Base-by-base conservation (phyloP, 2,329 filamentous ascomycete species). In the Fusarium concolor region DNA sequence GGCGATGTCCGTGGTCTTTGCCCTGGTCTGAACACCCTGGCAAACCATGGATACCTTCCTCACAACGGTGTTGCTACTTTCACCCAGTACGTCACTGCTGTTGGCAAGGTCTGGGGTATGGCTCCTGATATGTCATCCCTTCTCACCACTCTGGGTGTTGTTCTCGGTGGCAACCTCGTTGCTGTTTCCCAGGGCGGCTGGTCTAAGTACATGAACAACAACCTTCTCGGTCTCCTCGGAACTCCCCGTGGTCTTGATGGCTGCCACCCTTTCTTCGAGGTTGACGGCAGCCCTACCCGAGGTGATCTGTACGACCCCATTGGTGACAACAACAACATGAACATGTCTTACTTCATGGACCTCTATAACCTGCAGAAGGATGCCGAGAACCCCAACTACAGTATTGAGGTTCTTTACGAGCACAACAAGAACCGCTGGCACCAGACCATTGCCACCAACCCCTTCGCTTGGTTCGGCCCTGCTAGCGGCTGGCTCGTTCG, bases 201-300 rank as follows among this genome's bases (percentile, higher is more conserved):
- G 47, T 76, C 79, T 15, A 76, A 79, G 57, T 80, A 83, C 62
- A 74, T 84, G 9, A 74, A 83, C 7, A 76, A 78, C 24, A 80
- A 84, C 47, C 68, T 84, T 0, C 62, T 80, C 2, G 83, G 83
- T 2, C 76, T 85, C 5, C 72, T 85, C 1, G 71, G 71, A 20
- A 78, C 77, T 17, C 83, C 83, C 0, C 80, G 80, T 41, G 84
- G 84, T 7, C 78, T 87, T 3, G 75, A 76, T 15, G 82, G 83
- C n/a, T 82, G 82, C 5, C 86, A 88, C 73, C 86, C 87, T 72
- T 82, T 83, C 56, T 84, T 86, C 68, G 86, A 88, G 76, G 77
- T 81, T 1, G 86, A 88, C 73, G 82, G 78, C 1, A 87, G 84
- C 42, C 79, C 81, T 43, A 86, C 84, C 0, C 81, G 85, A 4